Evolutionary conservation across 1,139 yeast species (phyloP).

Genomic region (Protomyces gravidus): DNA sequence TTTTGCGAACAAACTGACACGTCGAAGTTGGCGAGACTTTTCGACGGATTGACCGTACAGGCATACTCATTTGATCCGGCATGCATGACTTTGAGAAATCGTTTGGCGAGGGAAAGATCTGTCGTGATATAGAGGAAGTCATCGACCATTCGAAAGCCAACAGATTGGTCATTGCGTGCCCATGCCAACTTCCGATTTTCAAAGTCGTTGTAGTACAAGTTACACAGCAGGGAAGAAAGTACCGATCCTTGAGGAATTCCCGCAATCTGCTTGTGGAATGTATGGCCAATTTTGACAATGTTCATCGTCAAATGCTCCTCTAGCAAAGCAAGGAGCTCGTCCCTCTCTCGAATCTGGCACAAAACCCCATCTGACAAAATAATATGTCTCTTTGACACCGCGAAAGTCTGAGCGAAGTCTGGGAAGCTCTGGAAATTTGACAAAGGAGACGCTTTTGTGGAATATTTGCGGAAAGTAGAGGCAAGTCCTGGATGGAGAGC

Average conservation of each 20-base stretch:
- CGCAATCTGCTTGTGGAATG: constrained; percentile 47
- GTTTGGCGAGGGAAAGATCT: constrained; percentile 36
- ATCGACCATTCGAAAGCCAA: constrained; percentile 65
- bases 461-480: constrained; percentile 8
- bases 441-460: constrained; percentile 17
- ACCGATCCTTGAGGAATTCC: constrained; percentile 90
- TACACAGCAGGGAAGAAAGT: constrained; percentile 70
- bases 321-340: constrained; percentile 35
- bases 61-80: constrained; percentile 49
- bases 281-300: constrained; percentile 41
- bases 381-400: constrained; percentile 12
- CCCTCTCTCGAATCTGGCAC: constrained; percentile 26
- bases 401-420: constrained; percentile 11
- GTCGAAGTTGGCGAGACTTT: constrained; percentile 46
- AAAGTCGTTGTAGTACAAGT: constrained; percentile 64
- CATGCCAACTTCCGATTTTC: constrained; percentile 48
- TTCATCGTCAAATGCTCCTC: constrained; percentile 46
- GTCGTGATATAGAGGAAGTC: constrained; percentile 72
- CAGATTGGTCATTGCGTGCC: constrained; percentile 34
- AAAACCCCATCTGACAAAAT: constrained; percentile 27
- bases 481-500: constrained; percentile 16
- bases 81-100: constrained; percentile 39
- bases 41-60: constrained; percentile 54
- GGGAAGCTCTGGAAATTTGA: constrained; percentile 13
- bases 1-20: not conserved